Base-by-base conservation (phyloP, 352 stramenopile species). In the Phytophthora cactorum region DNA sequence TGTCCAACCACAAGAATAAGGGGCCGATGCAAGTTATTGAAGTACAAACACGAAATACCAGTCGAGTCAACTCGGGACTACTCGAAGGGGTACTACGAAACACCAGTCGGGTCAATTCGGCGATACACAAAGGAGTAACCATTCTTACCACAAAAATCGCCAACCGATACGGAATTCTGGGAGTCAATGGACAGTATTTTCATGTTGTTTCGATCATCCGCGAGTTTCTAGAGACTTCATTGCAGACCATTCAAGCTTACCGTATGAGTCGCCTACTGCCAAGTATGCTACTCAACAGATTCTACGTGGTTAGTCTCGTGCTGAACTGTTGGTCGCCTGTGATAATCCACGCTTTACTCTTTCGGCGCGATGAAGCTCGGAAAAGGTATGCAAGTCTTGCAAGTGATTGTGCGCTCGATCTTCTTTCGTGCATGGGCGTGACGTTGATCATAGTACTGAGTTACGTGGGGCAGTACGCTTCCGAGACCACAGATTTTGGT, bases 211-310 rank as follows among this genome's bases (percentile, higher is more conserved):
- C 12, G 12, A n/a, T 43, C 36, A 17, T 43, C 36, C 36, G 36
- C 10, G 12, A 43, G 36, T 43, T 66, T 2, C n/a, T 71, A 8
- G 56, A 71, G 29, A 67, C 64, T 25, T 12, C 31, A 4, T 34
- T 61, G 4, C 59, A 73, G 43, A 68, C 41, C 1, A 38, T 58
- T 3, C 65, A 73, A 59, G 65, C 65, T 1, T 68, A 68, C 51
- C 65, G 65, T 1, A 68, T 73, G 65, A 73, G 65, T 29, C n/a
- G 2, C 12, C 25, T 63, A 14, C 58, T 73, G 11, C 65, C 58
- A 1, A 46, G 38, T 12, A 53, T 46, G 31, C 8, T 63, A 2
- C 59, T 73, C 25, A 68, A 73, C 27, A 28, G 59, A 31, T 73
- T 73, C 44, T 73, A 68, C 52, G 36, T 43, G 2, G 36, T 9